Conservation (phyloP, 1,139 yeast genomes). For the Pichia sp. region DNA sequence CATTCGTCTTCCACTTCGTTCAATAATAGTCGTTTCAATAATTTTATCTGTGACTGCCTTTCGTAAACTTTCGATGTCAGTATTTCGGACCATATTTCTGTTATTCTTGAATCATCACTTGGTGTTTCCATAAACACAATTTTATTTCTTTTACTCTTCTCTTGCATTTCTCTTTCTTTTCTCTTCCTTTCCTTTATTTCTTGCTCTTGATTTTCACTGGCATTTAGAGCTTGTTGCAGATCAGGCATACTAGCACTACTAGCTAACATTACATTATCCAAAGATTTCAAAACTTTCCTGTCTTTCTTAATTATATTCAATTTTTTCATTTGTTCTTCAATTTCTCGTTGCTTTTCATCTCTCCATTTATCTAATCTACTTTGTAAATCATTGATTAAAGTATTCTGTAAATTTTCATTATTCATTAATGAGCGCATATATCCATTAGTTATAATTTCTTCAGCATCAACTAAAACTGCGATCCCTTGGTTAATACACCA, state of each 20-base stretch:
- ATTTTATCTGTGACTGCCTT: background rate
- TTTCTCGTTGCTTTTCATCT: constrained; percentile 12
- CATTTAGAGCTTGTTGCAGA: constrained; percentile 10
- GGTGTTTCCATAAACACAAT: constrained; percentile 18
- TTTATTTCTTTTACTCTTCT: constrained; percentile 10
- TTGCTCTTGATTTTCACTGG: constrained; percentile 1
- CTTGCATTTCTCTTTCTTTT: constrained; percentile 7
- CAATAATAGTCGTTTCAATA: background rate
- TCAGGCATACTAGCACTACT: constrained; percentile 15
- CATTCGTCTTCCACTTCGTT: constrained; percentile 15
- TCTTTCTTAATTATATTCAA: constrained; percentile 9
- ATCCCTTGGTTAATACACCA: constrained; percentile 49
- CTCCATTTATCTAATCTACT: constrained; percentile 13
- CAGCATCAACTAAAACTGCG: constrained; percentile 32
- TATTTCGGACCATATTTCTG: background rate
- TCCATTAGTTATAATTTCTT: constrained; percentile 4
- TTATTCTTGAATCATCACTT: constrained; percentile 6
- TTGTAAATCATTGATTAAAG: constrained; percentile 7
- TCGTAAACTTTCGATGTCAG: background rate
- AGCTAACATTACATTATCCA: constrained; percentile 3
- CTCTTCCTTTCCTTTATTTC: constrained; percentile 1
- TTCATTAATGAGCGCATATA: constrained; percentile 1
- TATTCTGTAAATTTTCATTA: constrained; percentile 5
- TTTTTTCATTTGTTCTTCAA: constrained; percentile 13
- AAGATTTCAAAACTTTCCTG: constrained; percentile 1